phyloP scores from a whole-genome alignment of 2,329 filamentous ascomycete species.

The Fusarium lateritium region DNA sequence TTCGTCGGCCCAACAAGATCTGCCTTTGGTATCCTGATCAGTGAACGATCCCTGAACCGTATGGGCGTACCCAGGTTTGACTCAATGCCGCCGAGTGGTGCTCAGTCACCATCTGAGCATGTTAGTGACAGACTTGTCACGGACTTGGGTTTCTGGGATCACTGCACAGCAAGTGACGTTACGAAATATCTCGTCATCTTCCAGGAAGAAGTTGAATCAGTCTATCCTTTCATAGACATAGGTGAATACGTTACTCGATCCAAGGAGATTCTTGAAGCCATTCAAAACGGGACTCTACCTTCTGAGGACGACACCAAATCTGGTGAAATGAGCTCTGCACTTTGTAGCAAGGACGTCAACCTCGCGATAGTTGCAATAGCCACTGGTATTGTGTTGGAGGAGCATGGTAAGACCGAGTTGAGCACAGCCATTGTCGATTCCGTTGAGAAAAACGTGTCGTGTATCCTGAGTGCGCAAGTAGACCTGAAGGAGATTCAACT shows the following conservation, averaged over 20 bases:
- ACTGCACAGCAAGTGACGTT: slow-evolving; percentile 47
- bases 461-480: slow-evolving; percentile 50
- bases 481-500: slow-evolving; percentile 55
- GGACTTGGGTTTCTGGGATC: slow-evolving; percentile 45
- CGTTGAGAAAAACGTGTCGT: slow-evolving; percentile 49
- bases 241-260: slow-evolving; percentile 47
- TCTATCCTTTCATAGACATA: slow-evolving; percentile 55
- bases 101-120: slow-evolving; percentile 40
- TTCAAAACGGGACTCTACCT: slow-evolving; percentile 15
- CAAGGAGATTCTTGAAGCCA: slow-evolving; percentile 47
- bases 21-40: slow-evolving; percentile 55
- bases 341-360: slow-evolving; percentile 49
- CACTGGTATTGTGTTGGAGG: slow-evolving; percentile 53
- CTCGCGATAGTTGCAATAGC: slow-evolving; percentile 55
- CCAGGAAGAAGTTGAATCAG: slow-evolving; percentile 58
- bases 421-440: slow-evolving; percentile 50
- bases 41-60: slow-evolving; percentile 54
- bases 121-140: slow-evolving; percentile 9
- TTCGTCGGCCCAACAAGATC: slow-evolving; percentile 57
- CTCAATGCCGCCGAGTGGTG: slow-evolving; percentile 44
- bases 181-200: slow-evolving; percentile 54
- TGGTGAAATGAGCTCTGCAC: neutral
- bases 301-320: neutral
- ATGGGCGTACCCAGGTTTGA: slow-evolving; percentile 55
- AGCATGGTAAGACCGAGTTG: slow-evolving; percentile 50